Percentiles rank a stretch among this genome's conserved stretches.
These are phyloP conservation scores for Saccharum hybrid DNA, from an alignment of 202 grass and related monocot genomes.

Conservation along the genomic window DNA sequence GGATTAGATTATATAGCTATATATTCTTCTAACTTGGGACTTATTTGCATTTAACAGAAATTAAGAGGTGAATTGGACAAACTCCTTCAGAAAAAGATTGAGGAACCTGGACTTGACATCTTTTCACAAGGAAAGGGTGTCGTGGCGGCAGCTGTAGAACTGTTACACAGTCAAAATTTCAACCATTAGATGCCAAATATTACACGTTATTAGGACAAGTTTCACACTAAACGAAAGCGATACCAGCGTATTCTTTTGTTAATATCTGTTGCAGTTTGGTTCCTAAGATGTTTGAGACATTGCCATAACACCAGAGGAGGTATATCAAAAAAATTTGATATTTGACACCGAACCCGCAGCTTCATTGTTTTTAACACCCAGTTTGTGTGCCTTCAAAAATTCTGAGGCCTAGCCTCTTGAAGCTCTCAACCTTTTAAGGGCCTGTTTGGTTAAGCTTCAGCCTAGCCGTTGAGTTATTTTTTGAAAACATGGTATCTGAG, in stretches of 20 bases:
- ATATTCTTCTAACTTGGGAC: constrained; percentile 3
- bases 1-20: constrained; percentile 9
- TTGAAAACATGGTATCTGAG: no score
- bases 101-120: constrained; percentile 76
- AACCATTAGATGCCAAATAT: constrained; percentile 47
- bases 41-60: constrained; percentile 56
- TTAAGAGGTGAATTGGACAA: constrained; percentile 85
- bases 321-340: background rate
- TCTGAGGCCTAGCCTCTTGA: background rate
- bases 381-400: background rate
- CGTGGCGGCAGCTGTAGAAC: constrained; percentile 77
- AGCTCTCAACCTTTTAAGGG: background rate
- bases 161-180: constrained; percentile 74
- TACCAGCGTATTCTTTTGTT: background rate
- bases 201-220: background rate
- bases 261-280: background rate
- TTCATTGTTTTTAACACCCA: background rate
- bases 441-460: background rate
- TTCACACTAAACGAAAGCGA: constrained; percentile 10
- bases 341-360: background rate
- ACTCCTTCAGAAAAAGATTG: constrained; percentile 83
- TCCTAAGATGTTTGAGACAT: background rate
- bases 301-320: background rate
- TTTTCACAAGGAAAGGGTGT: constrained; percentile 75
- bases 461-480: background rate